Base-by-base conservation (phyloP, 2,329 filamentous ascomycete species). In the Ascochyta pisi region DNA sequence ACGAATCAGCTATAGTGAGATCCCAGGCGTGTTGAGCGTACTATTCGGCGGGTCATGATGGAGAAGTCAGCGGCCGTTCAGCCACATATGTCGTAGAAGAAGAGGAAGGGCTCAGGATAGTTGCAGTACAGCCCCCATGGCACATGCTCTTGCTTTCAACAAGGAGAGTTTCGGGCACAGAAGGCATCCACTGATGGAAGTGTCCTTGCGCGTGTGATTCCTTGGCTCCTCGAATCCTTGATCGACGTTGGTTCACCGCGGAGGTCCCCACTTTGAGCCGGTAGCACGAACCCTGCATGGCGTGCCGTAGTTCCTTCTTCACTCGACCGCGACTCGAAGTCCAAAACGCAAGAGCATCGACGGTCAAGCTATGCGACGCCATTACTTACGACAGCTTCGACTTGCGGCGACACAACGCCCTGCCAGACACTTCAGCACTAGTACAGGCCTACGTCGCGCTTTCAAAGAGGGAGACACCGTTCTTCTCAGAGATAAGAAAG, bases 11-110 rank as follows among this genome's bases (percentile, higher is more conserved):
- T 29, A 27, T 3, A 8, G 12, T 10, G 16, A n/a, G 24, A 29
- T 1, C 6, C 9, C 16, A n/a, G 38, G 31, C 27, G 38, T 42
- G 39, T 41, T 27, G 6, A 46, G 58, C 71, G 15, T 65, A 75
- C 76, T 56, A 77, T 75, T 51, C 75, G 70, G 61, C 75, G 73
- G 51, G 75, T 75, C 75, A 78, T 78, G 60, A 57, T 59, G 55
- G 37, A 37, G 40, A 53, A 51, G 50, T 49, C 44, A 43, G 54
- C 35, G 47, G 47, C 54, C 29, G 37, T 50, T 47, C 48, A 57
- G 52, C 46, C 52, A 24, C 52, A 55, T 46, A 19, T 46, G 41
- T 42, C 52, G 26, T 56, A 43, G 8, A 43, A 56, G 53, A 56
- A 47, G 42, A 50, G 37, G 38, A 56, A 39, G 33, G 44, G 26